Evolutionary conservation across 352 stramenopile genomes (phyloP), one percentile per base, ranked within the genome.

Genomic region (Pythium sp.): DNA sequence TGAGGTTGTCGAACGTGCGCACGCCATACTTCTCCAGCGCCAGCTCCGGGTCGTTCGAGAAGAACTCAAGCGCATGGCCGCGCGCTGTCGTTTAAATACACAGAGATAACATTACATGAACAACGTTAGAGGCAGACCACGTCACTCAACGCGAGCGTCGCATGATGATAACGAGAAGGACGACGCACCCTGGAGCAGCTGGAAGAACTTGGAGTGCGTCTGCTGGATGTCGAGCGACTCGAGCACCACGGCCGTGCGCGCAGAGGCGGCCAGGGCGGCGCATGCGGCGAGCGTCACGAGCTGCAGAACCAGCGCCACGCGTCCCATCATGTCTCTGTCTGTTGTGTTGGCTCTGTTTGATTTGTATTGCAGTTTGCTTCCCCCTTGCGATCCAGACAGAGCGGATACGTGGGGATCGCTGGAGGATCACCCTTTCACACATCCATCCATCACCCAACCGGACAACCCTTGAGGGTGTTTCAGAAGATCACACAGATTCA

Each of bases 1-100:
- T 76, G 67, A 98, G 76, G 71, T 98, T 94, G 65, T 98, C 93
- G 71, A 89, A 97, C 58, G 81, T 70, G 54, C 78, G 82, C 73
- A 96, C 91, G 61, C 92, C 92, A 75, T 92, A 98, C 66, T 81
- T 72, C n/a, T 87, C 82, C 2, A 98, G 79, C 49, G 72, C 58
- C 22, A 97, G 67, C 41, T 77, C 66, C 53, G 86, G 71, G 18
- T 89, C 82, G 51, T 79, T 82, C 8, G 80, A 64, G 63, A 82
- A 78, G 69, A 89, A 93, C 58, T 74, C 72, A 26, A 94, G 64
- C 26, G 85, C 79, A 75, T 94, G 87, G 51, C 87, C 85, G 38
- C 84, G 80, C 9, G 72, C 83, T 91, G n/a, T 24, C 55, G 46
- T 18, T 26, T 9, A 61, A 64, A 46, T 56, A 41, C 2, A 66